These are phyloP conservation scores for Colletotrichum tropicicola DNA, from an alignment of 2,329 filamentous ascomycete species.

Conservation along the genomic window DNA sequence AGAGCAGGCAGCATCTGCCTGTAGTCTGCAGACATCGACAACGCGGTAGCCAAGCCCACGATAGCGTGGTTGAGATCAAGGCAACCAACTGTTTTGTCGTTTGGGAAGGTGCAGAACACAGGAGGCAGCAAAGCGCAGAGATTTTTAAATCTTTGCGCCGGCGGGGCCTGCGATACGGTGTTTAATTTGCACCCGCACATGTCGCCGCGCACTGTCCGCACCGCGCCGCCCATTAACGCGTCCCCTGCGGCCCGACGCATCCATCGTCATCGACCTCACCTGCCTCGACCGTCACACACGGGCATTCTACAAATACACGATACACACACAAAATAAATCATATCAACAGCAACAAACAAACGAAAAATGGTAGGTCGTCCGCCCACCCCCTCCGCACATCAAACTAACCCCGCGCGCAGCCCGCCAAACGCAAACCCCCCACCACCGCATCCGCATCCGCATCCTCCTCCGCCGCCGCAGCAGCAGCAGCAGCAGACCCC, in stretches of 20 bases:
- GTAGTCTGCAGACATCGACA: neutral
- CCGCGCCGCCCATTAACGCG: conserved; percentile 27
- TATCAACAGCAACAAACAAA: neutral
- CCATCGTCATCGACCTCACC: conserved; percentile 18
- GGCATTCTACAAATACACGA: neutral
- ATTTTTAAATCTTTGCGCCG: neutral
- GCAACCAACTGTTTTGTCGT: neutral
- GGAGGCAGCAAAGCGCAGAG: neutral
- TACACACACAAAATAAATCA: neutral
- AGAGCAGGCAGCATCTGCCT: neutral
- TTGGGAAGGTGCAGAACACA: neutral
- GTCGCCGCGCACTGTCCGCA: neutral
- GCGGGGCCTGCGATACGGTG: neutral
- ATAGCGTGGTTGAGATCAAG: too few species aligned
- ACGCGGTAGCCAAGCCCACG: too few species aligned
- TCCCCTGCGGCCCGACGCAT: neutral
- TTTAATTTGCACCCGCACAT: neutral
- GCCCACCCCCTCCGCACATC: neutral
- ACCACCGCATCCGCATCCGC: too few species aligned
- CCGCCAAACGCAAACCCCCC: conserved; percentile 63
- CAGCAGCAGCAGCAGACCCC: conserved; percentile 41
- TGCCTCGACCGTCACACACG: neutral
- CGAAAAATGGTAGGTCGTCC: conserved; percentile 1
- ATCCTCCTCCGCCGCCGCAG: conserved; percentile 40
- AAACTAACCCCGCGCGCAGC: conserved; percentile 42